Evolutionary conservation across 495 filamentous ascomycete species (phyloP).

Genomic region (Staphylotrichum tortipilum): DNA sequence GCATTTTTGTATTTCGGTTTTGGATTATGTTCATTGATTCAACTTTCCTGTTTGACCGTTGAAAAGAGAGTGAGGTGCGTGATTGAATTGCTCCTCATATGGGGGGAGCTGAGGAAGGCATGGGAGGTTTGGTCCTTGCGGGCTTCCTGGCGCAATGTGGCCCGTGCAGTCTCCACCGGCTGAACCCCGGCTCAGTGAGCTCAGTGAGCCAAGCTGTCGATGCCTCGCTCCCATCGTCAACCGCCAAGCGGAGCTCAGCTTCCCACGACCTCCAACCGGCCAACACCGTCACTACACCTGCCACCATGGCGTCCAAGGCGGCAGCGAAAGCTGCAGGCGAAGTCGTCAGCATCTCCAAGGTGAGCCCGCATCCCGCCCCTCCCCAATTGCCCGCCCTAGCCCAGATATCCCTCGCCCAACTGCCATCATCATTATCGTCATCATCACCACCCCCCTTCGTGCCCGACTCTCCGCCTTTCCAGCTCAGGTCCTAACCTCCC

Average conservation of each 20-base stretch:
- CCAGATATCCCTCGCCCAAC: conserved; percentile 4
- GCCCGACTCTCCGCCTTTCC: not conserved
- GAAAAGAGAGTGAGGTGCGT: too few relatives aligned
- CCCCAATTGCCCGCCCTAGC: not conserved
- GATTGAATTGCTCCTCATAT: too few relatives aligned
- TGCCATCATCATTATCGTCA: not conserved
- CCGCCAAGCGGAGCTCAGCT: not conserved
- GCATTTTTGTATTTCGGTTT: too few relatives aligned
- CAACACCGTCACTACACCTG: not conserved
- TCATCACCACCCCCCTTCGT: not conserved
- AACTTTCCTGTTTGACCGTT: too few relatives aligned
- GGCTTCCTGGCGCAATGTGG: too few relatives aligned
- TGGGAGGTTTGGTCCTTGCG: too few relatives aligned
- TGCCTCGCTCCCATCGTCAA: not conserved
- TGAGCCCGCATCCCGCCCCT: conserved; percentile 11
- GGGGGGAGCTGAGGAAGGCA: too few relatives aligned
- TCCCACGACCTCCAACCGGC: not conserved
- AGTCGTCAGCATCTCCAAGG: conserved; percentile 41
- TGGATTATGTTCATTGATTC: too few relatives aligned
- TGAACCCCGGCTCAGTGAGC: not conserved
- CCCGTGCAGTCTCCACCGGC: too few relatives aligned
- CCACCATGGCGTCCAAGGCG: conserved; percentile 47
- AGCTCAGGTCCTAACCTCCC: too few relatives aligned
- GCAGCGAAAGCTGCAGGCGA: conserved; percentile 41
- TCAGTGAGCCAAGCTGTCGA: not conserved